Conservation (phyloP, 768 basidiomycete genomes). For the Roridomyces roridus region DNA sequence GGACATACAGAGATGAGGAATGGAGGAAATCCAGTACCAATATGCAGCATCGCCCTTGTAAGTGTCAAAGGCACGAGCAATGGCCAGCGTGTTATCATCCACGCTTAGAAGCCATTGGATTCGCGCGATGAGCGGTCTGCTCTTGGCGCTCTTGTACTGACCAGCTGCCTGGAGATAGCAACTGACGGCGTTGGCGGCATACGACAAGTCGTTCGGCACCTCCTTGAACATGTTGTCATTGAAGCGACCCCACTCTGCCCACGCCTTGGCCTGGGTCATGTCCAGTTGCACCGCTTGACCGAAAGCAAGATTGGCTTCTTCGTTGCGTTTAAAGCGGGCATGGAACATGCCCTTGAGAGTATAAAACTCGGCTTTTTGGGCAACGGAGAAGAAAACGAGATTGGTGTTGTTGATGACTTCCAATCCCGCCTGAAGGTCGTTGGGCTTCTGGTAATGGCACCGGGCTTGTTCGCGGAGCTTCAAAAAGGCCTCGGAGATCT, state of each 20-base stretch:
- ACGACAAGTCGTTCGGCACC: constrained; percentile 68
- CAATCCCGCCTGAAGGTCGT: constrained; percentile 90
- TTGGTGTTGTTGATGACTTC: constrained; percentile 99
- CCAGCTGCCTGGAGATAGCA: constrained; percentile 98
- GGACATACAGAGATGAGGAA: constrained; percentile 91
- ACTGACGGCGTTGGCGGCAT: constrained; percentile 91
- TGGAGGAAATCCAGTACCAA: constrained; percentile 99
- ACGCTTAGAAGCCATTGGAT: constrained; percentile 96
- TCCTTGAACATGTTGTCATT: constrained; percentile 96
- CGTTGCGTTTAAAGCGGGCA: constrained; percentile 80
- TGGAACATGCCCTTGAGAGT: constrained; percentile 99
- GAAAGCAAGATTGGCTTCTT: constrained; percentile 92
- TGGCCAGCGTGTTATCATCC: constrained; percentile 76
- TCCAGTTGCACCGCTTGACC: constrained; percentile 97
- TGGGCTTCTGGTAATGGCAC: constrained; percentile 95
- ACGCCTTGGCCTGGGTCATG: constrained; percentile 92
- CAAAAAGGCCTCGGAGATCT: constrained; percentile 99
- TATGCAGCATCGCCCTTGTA: constrained; percentile 96
- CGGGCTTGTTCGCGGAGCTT: constrained; percentile 98
- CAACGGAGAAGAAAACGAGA: constrained; percentile 92
- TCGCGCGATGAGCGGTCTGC: constrained; percentile 87
- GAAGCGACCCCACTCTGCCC: constrained; percentile 98
- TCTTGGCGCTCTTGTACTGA: constrained; percentile 92
- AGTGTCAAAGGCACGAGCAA: constrained; percentile 86
- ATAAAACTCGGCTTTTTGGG: constrained; percentile 98